Evolutionary conservation across 768 basidiomycete species (phyloP).

Genomic region (Suillus subluteus): DNA sequence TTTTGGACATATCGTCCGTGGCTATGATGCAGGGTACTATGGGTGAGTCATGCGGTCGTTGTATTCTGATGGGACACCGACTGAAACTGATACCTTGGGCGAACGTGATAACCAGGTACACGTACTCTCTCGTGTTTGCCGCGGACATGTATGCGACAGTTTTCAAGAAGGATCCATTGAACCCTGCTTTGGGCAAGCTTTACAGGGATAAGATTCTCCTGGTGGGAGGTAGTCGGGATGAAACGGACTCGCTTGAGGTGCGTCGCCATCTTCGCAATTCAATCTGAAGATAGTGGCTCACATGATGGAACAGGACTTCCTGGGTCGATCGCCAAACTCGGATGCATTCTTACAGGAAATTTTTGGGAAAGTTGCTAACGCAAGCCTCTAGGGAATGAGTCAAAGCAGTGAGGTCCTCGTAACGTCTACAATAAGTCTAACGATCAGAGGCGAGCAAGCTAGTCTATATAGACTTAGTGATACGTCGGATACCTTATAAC

Average conservation of each 20-base stretch:
- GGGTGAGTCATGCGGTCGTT: conserved; percentile 1
- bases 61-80: neutral
- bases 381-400: conserved; percentile 32
- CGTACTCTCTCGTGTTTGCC: conserved; percentile 71
- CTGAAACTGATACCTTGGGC: neutral
- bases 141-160: conserved; percentile 70
- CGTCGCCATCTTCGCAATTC: conserved; percentile 8
- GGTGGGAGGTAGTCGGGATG: conserved; percentile 79
- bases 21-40: conserved; percentile 74
- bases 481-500: too few species aligned
- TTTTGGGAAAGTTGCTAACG: conserved; percentile 48
- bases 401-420: too few species aligned
- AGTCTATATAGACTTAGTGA: too few species aligned
- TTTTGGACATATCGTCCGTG: conserved; percentile 79
- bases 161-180: conserved; percentile 83
- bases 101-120: conserved; percentile 46
- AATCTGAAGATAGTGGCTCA: neutral
- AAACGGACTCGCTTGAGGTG: conserved; percentile 76
- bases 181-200: conserved; percentile 61
- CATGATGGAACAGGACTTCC: conserved; percentile 59
- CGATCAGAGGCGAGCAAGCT: too few species aligned
- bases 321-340: conserved; percentile 74
- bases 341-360: conserved; percentile 75
- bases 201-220: conserved; percentile 80
- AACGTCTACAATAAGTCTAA: neutral